These are phyloP conservation scores for Pisolithus marmoratus DNA, from an alignment of 768 basidiomycete species.

Conservation along the genomic window DNA sequence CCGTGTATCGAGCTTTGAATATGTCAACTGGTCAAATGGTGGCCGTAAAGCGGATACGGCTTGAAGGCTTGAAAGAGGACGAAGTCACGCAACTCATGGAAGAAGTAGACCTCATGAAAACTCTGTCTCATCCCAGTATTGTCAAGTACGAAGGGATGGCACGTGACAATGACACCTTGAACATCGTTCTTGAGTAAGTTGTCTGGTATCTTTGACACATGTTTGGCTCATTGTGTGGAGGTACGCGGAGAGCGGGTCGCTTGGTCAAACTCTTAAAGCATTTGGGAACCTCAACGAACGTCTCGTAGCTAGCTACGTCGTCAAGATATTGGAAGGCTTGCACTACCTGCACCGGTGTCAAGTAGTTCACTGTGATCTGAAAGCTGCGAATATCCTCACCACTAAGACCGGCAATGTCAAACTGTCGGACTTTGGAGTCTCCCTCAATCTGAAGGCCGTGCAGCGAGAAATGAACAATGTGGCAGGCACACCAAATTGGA, in stretches of 20 bases:
- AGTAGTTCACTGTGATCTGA: slow-evolving; percentile 96
- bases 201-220: slow-evolving; percentile 3
- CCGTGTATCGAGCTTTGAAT: slow-evolving; percentile 92
- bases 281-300: slow-evolving; percentile 92
- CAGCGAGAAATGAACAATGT: slow-evolving; percentile 80
- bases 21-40: slow-evolving; percentile 94
- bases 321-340: slow-evolving; percentile 94
- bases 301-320: slow-evolving; percentile 88
- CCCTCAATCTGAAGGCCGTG: slow-evolving; percentile 90
- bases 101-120: slow-evolving; percentile 90
- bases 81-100: slow-evolving; percentile 89
- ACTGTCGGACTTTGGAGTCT: slow-evolving; percentile 96
- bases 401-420: slow-evolving; percentile 98
- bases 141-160: slow-evolving; percentile 98
- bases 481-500: slow-evolving; percentile 97
- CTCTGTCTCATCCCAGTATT: slow-evolving; percentile 88
- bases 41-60: slow-evolving; percentile 94
- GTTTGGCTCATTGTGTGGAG: slow-evolving; percentile 37
- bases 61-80: slow-evolving; percentile 86
- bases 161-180: slow-evolving; percentile 81
- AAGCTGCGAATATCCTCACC: slow-evolving; percentile 97
- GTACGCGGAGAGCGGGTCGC: slow-evolving; percentile 93
- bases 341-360: slow-evolving; percentile 86
- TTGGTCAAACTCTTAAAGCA: slow-evolving; percentile 87
- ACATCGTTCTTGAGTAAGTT: slow-evolving; percentile 90